These are phyloP conservation scores for Speleostelium caveatum DNA, from an alignment of 78 protist genomes.

Conservation along the genomic window DNA sequence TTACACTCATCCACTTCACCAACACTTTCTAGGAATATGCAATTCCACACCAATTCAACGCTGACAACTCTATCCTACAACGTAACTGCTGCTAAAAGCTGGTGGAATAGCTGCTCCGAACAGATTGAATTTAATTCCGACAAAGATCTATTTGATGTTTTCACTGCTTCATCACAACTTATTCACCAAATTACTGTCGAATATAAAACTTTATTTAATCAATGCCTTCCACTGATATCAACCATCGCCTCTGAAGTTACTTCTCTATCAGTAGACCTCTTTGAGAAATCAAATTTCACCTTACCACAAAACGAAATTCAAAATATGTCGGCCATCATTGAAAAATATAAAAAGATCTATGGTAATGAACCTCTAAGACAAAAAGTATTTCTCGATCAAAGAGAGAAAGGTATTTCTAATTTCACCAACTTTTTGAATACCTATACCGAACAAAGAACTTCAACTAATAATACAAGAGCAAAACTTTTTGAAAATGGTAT, in stretches of 20 bases:
- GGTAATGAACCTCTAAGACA: neutral
- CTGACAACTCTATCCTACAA: constrained; percentile 54
- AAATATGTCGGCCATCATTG: constrained; percentile 4
- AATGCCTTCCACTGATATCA: constrained; percentile 45
- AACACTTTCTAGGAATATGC: constrained; percentile 60
- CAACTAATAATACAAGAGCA: constrained; percentile 63
- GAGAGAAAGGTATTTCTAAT: constrained; percentile 16
- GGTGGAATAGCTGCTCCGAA: constrained; percentile 71
- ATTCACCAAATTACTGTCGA: constrained; percentile 61
- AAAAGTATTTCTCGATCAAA: constrained; percentile 18
- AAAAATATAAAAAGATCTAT: constrained; percentile 22
- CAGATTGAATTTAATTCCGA: constrained; percentile 54
- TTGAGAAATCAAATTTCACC: constrained; percentile 49
- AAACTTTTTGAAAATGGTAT: constrained; percentile 65
- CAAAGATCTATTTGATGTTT: constrained; percentile 64
- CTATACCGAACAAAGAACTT: constrained; percentile 54
- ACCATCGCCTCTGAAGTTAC: constrained; percentile 56
- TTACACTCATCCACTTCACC: constrained; percentile 45
- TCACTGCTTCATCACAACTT: constrained; percentile 61
- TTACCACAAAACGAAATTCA: constrained; percentile 22
- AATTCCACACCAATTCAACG: constrained; percentile 53
- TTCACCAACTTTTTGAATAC: constrained; percentile 30
- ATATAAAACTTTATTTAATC: constrained; percentile 55
- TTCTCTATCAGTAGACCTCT: constrained; percentile 52
- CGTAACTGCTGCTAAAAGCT: constrained; percentile 74